These are phyloP conservation scores for Globisporangium parvum DNA, from an alignment of 352 stramenopile genomes.

Conservation along the genomic window DNA sequence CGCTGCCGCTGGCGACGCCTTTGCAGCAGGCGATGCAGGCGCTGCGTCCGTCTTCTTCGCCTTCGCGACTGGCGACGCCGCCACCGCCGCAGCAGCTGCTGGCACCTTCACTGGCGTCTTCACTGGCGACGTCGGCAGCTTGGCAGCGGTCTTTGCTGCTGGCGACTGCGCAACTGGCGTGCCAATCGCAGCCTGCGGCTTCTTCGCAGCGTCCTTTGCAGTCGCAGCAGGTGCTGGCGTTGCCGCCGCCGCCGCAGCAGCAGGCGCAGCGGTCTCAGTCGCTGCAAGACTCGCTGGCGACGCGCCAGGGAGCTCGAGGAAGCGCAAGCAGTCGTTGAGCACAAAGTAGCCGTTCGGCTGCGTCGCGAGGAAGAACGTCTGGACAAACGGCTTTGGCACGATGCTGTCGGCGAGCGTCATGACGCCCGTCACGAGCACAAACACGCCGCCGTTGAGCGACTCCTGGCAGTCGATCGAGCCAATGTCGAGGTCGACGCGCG, in stretches of 20 bases:
- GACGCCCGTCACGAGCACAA: conserved; percentile 83
- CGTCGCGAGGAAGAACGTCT: conserved; percentile 85
- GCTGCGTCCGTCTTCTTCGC: conserved; percentile 13
- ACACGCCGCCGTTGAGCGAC: conserved; percentile 59
- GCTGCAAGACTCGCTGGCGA: conserved; percentile 3
- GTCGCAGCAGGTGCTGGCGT: not conserved
- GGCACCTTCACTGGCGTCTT: conserved; percentile 14
- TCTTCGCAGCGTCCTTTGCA: conserved; percentile 10
- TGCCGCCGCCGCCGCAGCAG: not conserved
- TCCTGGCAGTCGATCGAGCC: conserved; percentile 85
- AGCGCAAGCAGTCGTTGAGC: conserved; percentile 82
- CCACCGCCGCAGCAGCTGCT: conserved; percentile 20
- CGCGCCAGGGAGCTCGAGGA: conserved; percentile 57
- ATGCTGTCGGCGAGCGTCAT: conserved; percentile 62
- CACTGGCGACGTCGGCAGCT: conserved; percentile 5
- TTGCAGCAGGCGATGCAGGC: conserved; percentile 20
- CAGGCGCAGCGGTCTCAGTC: not conserved
- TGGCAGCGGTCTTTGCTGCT: conserved; percentile 22
- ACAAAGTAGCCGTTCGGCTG: conserved; percentile 88
- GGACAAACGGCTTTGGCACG: conserved; percentile 71
- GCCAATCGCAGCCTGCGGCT: conserved; percentile 31
- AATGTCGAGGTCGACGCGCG: conserved; percentile 72
- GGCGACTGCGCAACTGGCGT: conserved; percentile 25
- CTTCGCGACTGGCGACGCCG: conserved; percentile 4
- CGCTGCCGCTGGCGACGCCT: conserved; percentile 12